These are phyloP conservation scores for Apophysomyces trapeziformis DNA, from an alignment of 371 early-diverging fungal genomes.

Conservation along the genomic window DNA sequence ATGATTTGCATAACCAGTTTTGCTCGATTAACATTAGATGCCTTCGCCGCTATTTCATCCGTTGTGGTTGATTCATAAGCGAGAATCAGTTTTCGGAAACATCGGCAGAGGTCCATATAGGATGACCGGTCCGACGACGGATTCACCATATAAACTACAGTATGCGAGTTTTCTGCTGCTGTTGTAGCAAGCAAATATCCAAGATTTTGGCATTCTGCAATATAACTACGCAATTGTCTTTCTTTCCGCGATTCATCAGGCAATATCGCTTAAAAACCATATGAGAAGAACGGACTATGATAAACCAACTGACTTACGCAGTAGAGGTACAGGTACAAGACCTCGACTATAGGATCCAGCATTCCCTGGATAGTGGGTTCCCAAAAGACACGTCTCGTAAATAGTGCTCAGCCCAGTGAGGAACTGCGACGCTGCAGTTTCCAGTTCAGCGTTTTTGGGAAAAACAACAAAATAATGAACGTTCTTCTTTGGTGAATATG, in stretches of 20 bases:
- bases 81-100: slow-evolving; percentile 54
- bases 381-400: slow-evolving; percentile 60
- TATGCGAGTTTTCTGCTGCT: slow-evolving; percentile 39
- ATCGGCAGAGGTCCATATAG: slow-evolving; percentile 55
- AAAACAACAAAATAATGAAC: slow-evolving; percentile 61
- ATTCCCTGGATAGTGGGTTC: slow-evolving; percentile 55
- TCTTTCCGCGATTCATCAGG: slow-evolving; percentile 32
- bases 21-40: slow-evolving; percentile 6
- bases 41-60: neutral
- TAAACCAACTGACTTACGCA: slow-evolving; percentile 38
- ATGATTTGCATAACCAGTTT: slow-evolving; percentile 58
- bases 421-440: slow-evolving; percentile 47
- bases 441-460: slow-evolving; percentile 55
- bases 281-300: neutral
- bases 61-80: slow-evolving; percentile 12
- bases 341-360: slow-evolving; percentile 51
- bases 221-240: slow-evolving; percentile 54
- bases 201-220: slow-evolving; percentile 53
- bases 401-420: slow-evolving; percentile 57
- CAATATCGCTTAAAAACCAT: slow-evolving; percentile 14
- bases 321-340: slow-evolving; percentile 53
- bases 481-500: slow-evolving; percentile 59
- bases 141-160: slow-evolving; percentile 65
- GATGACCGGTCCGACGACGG: slow-evolving; percentile 55
- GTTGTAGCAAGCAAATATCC: slow-evolving; percentile 47